Evolutionary conservation across 2,329 filamentous ascomycete genomes (phyloP).

Genomic region (Phyllachora maydis): DNA sequence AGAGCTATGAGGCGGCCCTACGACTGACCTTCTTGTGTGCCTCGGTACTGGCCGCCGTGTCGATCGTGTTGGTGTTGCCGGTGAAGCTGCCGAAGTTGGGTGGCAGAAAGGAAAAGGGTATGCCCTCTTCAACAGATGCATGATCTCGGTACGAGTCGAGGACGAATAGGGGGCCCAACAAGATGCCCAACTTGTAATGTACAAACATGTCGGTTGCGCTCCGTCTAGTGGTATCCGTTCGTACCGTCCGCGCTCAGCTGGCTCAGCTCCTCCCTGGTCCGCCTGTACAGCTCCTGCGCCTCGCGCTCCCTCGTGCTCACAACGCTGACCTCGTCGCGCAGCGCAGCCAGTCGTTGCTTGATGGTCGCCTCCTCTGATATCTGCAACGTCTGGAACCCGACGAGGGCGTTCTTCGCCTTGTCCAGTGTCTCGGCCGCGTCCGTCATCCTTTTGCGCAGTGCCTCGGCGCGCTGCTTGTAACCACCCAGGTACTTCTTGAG

Average conservation of each 20-base stretch:
- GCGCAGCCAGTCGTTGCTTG: slow-evolving; percentile 44
- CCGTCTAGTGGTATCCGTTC: slow-evolving; percentile 16
- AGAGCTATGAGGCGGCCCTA: slow-evolving; percentile 30
- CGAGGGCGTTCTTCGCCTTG: slow-evolving; percentile 50
- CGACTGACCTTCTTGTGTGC: slow-evolving; percentile 23
- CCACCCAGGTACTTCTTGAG: slow-evolving; percentile 72
- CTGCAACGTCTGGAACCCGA: slow-evolving; percentile 55
- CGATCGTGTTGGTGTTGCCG: slow-evolving; percentile 23
- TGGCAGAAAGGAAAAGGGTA: slow-evolving; percentile 16
- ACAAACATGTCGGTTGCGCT: too few relatives aligned
- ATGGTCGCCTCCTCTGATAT: slow-evolving; percentile 66
- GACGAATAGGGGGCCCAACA: too few relatives aligned
- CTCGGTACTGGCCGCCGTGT: slow-evolving; percentile 22
- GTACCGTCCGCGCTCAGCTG: slow-evolving; percentile 21
- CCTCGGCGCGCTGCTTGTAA: slow-evolving; percentile 72
- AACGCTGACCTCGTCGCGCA: slow-evolving; percentile 69
- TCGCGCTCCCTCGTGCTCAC: slow-evolving; percentile 70
- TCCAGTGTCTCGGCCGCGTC: slow-evolving; percentile 57
- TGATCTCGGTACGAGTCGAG: too few relatives aligned
- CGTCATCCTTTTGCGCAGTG: slow-evolving; percentile 56
- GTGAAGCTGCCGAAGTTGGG: slow-evolving; percentile 32
- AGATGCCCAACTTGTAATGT: too few relatives aligned
- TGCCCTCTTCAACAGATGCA: too few relatives aligned
- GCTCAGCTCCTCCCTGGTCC: slow-evolving; percentile 58
- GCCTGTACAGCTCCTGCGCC: slow-evolving; percentile 70